A percentile compares a stretch with the other conserved stretches of the same genome.
Evolutionary conservation across 108 stramenopile species (phyloP).

Genomic region (Pinguiococcus pyrenoidosus): DNA sequence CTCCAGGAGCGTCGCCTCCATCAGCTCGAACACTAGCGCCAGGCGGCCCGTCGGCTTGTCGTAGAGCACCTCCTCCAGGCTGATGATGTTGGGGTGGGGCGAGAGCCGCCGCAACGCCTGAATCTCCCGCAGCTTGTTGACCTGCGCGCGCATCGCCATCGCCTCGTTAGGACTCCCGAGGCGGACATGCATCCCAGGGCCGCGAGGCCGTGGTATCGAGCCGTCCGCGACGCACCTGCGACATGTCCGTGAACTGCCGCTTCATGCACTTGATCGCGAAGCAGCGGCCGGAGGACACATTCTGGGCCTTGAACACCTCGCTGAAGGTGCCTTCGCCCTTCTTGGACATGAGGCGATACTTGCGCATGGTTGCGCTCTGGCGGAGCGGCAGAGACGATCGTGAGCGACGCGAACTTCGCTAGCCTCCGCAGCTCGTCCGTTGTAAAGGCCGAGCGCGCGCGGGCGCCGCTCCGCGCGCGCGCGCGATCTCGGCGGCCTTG

Average conservation of each 20-base stretch:
- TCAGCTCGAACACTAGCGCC: background rate
- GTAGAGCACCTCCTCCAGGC: conserved; percentile 5
- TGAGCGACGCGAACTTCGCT: too few relatives aligned
- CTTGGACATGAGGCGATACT: conserved; percentile 59
- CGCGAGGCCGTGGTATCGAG: background rate
- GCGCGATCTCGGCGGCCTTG: too few relatives aligned
- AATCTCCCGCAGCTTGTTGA: conserved; percentile 8
- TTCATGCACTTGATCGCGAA: conserved; percentile 80
- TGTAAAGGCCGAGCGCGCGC: too few relatives aligned
- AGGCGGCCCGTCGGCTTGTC: conserved; percentile 1
- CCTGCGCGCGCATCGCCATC: background rate
- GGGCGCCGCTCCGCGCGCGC: too few relatives aligned
- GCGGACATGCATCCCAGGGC: background rate
- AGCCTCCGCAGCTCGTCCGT: too few relatives aligned
- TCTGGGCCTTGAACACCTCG: conserved; percentile 66
- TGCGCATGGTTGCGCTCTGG: too few relatives aligned
- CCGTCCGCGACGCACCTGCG: too few relatives aligned
- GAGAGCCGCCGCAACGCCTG: background rate
- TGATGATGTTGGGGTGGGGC: conserved; percentile 11
- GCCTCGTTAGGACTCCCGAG: background rate
- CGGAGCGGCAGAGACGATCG: too few relatives aligned
- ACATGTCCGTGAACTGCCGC: conserved; percentile 53
- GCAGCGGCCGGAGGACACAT: conserved; percentile 54
- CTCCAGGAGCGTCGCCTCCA: too few relatives aligned
- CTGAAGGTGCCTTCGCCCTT: conserved; percentile 77